A percentile compares a stretch with the other conserved stretches of the same genome.
phyloP scores from a whole-genome alignment of 2,329 filamentous ascomycete genomes.

The Aspergillus cejpii region DNA sequence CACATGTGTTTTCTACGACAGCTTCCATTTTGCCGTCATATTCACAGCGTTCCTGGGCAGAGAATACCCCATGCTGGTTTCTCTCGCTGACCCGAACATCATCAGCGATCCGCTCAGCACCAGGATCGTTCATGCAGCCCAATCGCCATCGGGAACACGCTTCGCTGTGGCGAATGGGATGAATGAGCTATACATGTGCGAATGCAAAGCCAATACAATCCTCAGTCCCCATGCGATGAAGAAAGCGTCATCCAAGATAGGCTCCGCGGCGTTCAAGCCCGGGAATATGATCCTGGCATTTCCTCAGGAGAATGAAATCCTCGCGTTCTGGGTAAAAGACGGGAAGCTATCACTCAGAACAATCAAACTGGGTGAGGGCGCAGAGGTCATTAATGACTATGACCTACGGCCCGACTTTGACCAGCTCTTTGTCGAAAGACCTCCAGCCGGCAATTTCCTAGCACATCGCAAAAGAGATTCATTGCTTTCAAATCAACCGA shows the following conservation, averaged over 20 bases:
- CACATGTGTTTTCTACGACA: conserved; percentile 32
- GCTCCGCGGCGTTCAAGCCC: conserved; percentile 28
- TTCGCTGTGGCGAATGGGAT: conserved; percentile 31
- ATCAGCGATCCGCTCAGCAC: conserved; percentile 28
- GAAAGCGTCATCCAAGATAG: conserved; percentile 28
- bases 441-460: conserved; percentile 8
- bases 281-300: conserved; percentile 27
- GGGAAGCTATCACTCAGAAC: conserved; percentile 25
- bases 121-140: conserved; percentile 30
- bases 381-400: conserved; percentile 26
- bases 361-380: conserved; percentile 19
- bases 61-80: conserved; percentile 17
- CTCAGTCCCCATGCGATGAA: conserved; percentile 27
- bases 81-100: conserved; percentile 14
- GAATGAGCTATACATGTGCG: conserved; percentile 33
- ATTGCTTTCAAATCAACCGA: conserved; percentile 11
- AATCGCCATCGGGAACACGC: conserved; percentile 29
- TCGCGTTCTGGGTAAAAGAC: conserved; percentile 19
- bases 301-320: conserved; percentile 17
- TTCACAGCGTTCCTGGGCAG: conserved; percentile 23
- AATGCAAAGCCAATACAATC: conserved; percentile 25
- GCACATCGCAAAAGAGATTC: conserved; percentile 12
- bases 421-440: conserved; percentile 19
- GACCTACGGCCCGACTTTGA: conserved; percentile 31
- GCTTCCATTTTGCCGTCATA: conserved; percentile 21